Conservation (phyloP, 805 yeast species). For the Wickerhamiella azymoides region DNA sequence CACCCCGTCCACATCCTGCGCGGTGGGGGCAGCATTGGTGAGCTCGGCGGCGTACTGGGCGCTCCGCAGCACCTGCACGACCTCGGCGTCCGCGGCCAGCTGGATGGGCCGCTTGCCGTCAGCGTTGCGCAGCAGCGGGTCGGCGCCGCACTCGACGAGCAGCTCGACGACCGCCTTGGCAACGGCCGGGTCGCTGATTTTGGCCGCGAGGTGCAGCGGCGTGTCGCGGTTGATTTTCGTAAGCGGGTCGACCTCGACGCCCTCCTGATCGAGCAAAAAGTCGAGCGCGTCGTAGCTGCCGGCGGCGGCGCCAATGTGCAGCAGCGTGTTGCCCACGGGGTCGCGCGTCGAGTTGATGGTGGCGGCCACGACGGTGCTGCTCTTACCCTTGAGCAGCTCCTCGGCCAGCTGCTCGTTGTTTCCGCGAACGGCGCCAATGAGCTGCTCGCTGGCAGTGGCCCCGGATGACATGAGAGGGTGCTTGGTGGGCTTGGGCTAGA, state of each 20-base stretch:
- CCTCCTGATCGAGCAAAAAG: slow-evolving; percentile 67
- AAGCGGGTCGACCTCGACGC: slow-evolving; percentile 76
- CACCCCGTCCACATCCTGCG: slow-evolving; percentile 5
- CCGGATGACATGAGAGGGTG: slow-evolving; percentile 4
- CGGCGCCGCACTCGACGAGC: slow-evolving; percentile 83
- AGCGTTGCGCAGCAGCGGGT: slow-evolving; percentile 43
- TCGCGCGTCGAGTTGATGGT: slow-evolving; percentile 59
- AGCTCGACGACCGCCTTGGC: slow-evolving; percentile 50
- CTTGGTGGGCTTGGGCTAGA: no score
- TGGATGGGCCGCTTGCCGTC: slow-evolving; percentile 65
- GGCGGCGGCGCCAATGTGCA: slow-evolving; percentile 67
- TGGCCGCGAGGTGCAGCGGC: slow-evolving; percentile 77
- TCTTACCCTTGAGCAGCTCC: slow-evolving; percentile 34
- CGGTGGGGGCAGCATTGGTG: slow-evolving; percentile 1
- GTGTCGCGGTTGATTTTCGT: slow-evolving; percentile 67
- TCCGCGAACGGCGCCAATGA: slow-evolving; percentile 77
- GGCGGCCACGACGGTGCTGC: slow-evolving; percentile 25
- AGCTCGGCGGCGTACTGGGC: slow-evolving; percentile 44
- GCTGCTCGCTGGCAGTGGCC: slow-evolving; percentile 63
- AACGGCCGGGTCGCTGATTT: slow-evolving; percentile 67
- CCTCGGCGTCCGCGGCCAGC: slow-evolving; percentile 41
- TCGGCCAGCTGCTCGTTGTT: slow-evolving; percentile 67
- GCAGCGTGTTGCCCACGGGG: slow-evolving; percentile 64
- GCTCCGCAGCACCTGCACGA: slow-evolving; percentile 54
- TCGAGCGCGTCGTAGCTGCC: slow-evolving; percentile 83